Evolutionary conservation across 441 rosid genomes (phyloP).

Genomic region (Corymbia citriodora): DNA sequence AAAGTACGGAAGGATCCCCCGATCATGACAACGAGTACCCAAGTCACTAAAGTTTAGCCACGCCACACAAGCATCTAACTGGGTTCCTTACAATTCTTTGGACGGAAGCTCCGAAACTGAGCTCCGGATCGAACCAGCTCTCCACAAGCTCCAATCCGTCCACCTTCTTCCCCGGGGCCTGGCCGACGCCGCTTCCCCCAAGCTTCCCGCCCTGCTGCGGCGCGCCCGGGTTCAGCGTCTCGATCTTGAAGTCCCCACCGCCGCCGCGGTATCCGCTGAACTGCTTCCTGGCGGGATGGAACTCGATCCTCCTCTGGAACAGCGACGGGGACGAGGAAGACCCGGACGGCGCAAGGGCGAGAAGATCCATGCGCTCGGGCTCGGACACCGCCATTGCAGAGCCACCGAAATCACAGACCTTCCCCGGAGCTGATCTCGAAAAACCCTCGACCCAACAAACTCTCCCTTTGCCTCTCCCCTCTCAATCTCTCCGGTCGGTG

Average conservation of each 20-base stretch:
- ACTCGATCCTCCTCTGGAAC: slow-evolving; percentile 41
- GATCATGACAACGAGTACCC: neutral
- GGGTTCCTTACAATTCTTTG: slow-evolving; percentile 70
- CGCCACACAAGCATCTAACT: neutral
- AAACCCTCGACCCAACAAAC: neutral
- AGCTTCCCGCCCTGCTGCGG: slow-evolving; percentile 15
- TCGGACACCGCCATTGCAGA: slow-evolving; percentile 13
- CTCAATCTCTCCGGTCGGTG: neutral
- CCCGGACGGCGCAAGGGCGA: slow-evolving; percentile 16
- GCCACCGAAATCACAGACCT: slow-evolving; percentile 13
- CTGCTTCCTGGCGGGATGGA: slow-evolving; percentile 58
- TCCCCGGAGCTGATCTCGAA: neutral
- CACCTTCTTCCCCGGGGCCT: slow-evolving; percentile 24
- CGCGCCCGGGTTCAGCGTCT: slow-evolving; percentile 55
- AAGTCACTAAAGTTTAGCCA: neutral
- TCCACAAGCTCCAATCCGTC: slow-evolving; percentile 49
- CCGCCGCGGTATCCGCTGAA: slow-evolving; percentile 26
- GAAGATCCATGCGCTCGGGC: slow-evolving; percentile 11
- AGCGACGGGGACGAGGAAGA: slow-evolving; percentile 27
- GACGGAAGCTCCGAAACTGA: slow-evolving; percentile 46
- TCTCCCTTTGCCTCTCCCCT: neutral
- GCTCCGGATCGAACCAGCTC: slow-evolving; percentile 60
- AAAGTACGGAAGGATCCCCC: neutral
- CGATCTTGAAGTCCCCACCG: slow-evolving; percentile 56
- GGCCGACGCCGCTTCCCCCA: slow-evolving; percentile 5